These are phyloP conservation scores for Aspergillus candidus DNA, from an alignment of 2,329 filamentous ascomycete genomes.

Conservation along the genomic window DNA sequence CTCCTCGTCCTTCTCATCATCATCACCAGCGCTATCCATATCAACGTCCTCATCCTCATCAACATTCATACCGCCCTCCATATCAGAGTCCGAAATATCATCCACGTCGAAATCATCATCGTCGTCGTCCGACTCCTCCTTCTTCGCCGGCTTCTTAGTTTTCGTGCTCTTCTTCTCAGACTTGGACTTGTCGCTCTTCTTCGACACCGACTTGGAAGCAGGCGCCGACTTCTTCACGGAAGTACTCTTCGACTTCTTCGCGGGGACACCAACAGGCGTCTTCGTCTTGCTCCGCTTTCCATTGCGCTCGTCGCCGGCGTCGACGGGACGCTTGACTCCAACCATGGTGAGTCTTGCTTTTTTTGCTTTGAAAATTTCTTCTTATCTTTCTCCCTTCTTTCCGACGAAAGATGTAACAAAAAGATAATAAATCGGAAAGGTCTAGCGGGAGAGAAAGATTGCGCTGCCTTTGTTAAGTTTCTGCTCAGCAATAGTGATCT, in stretches of 20 bases:
- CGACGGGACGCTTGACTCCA: constrained; percentile 37
- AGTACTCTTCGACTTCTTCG: constrained; percentile 25
- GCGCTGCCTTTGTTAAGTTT: constrained; percentile 9
- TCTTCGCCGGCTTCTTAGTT: constrained; percentile 29
- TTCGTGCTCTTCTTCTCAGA: constrained; percentile 30
- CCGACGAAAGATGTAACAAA: constrained; percentile 3
- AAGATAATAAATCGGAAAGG: neutral
- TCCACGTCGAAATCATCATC: constrained; percentile 54
- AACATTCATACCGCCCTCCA: constrained; percentile 41
- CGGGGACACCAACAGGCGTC: constrained; percentile 8
- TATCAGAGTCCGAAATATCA: constrained; percentile 41
- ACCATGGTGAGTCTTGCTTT: constrained; percentile 26
- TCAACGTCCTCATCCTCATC: constrained; percentile 49
- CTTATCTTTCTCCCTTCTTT: too few species aligned
- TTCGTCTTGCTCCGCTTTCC: constrained; percentile 36
- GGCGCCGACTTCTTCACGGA: constrained; percentile 20
- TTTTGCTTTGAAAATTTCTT: neutral
- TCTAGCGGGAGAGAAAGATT: neutral
- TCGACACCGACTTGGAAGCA: constrained; percentile 14
- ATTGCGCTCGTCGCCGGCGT: constrained; percentile 33
- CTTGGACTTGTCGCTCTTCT: constrained; percentile 29
- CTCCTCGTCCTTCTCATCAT: constrained; percentile 32
- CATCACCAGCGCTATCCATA: constrained; percentile 27
- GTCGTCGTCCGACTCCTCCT: constrained; percentile 39
- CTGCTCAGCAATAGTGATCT: constrained; percentile 3